Conservation (phyloP, 352 stramenopile genomes). For the Globisporangium spinosum region DNA sequence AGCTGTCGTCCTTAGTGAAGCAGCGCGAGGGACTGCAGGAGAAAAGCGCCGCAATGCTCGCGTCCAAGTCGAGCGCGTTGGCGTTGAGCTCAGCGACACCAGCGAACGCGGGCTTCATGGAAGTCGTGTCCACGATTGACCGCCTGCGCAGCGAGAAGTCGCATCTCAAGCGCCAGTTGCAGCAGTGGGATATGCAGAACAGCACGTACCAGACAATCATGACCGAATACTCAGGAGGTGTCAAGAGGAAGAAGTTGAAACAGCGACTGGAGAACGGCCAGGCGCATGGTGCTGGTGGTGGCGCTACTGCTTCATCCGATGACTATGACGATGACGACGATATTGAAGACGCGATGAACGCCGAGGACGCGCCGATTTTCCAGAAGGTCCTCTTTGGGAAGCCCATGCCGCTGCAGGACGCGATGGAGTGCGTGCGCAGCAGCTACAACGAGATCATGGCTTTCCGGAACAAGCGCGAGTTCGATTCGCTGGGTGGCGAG, state of each 20-base stretch:
- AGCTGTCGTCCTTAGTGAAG: constrained; percentile 40
- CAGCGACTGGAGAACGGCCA: neutral
- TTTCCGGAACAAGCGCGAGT: constrained; percentile 37
- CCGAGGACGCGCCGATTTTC: constrained; percentile 36
- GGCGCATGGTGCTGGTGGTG: neutral
- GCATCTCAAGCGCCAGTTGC: constrained; percentile 31
- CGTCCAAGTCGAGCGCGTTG: neutral
- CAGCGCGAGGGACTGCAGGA: constrained; percentile 40
- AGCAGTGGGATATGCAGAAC: constrained; percentile 45
- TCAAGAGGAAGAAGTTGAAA: neutral
- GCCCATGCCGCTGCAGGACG: constrained; percentile 34
- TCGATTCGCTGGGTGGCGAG: constrained; percentile 39
- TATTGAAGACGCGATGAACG: constrained; percentile 11
- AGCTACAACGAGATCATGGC: constrained; percentile 66
- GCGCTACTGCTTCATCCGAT: neutral
- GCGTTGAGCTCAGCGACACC: neutral
- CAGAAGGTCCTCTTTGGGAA: constrained; percentile 43
- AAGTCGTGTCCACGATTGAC: constrained; percentile 43
- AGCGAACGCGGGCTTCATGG: constrained; percentile 26
- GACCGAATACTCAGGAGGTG: constrained; percentile 27
- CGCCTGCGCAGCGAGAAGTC: constrained; percentile 39
- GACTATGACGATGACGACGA: constrained; percentile 7
- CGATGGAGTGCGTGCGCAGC: constrained; percentile 43
- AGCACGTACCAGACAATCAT: constrained; percentile 55
- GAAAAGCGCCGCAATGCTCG: neutral